A percentile compares a stretch with the other conserved stretches of the same genome.
phyloP scores from a whole-genome alignment of 768 basidiomycete species.

The Tricholomella constricta region DNA sequence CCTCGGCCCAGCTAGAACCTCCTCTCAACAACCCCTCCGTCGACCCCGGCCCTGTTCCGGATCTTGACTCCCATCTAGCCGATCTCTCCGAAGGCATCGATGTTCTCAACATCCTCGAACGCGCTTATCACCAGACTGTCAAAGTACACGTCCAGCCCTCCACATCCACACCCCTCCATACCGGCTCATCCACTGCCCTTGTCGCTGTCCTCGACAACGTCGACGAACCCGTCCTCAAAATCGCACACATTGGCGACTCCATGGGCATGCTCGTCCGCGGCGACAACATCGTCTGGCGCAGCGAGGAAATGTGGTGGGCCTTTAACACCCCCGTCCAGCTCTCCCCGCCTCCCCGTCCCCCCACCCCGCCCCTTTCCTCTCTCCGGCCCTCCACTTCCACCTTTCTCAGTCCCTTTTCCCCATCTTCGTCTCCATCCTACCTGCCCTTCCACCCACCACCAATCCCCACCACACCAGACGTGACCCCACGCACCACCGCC shows the following conservation, averaged over 20 bases:
- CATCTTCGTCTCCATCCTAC: background rate
- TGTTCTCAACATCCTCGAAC: conserved; percentile 67
- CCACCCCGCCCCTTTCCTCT: conserved; percentile 3
- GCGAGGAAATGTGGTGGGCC: conserved; percentile 92
- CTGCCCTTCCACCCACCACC: conserved; percentile 15
- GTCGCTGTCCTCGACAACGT: conserved; percentile 61
- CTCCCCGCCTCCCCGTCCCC: conserved; percentile 26
- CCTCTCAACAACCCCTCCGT: conserved; percentile 2
- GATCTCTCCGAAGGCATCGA: conserved; percentile 73
- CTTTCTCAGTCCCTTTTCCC: background rate
- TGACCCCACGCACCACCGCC: conserved; percentile 50
- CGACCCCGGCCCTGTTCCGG: conserved; percentile 23
- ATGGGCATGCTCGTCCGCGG: conserved; percentile 85
- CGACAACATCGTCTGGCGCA: conserved; percentile 79
- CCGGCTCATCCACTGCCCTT: conserved; percentile 70
- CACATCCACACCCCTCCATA: conserved; percentile 42
- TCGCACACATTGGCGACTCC: conserved; percentile 88
- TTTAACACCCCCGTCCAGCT: conserved; percentile 52
- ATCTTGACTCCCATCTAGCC: conserved; percentile 46
- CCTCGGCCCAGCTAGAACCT: conserved; percentile 51
- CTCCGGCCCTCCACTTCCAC: conserved; percentile 1
- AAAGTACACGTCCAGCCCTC: conserved; percentile 52
- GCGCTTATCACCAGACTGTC: conserved; percentile 67
- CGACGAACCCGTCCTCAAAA: conserved; percentile 63
- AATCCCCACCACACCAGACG: background rate